Percentiles rank a stretch among this genome's conserved stretches.
Conservation (phyloP, 2,329 filamentous ascomycete genomes). For the Capronia epimyces region DNA sequence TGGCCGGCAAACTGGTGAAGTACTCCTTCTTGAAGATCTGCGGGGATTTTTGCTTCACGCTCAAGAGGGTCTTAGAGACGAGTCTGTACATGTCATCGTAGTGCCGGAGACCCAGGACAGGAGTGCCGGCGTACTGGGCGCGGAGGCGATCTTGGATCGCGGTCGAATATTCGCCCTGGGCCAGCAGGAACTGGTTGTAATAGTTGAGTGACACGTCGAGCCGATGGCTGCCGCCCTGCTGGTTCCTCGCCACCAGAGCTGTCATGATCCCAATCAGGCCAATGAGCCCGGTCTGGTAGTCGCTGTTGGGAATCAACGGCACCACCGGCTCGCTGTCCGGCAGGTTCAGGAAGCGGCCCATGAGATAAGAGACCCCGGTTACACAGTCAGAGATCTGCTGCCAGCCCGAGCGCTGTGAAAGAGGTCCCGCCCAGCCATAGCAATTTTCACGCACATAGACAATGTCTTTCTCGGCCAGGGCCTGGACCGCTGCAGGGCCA, state of each 20-base stretch:
- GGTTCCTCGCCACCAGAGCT: constrained; percentile 59
- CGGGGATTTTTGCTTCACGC: too few relatives aligned
- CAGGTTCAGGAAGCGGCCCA: constrained; percentile 35
- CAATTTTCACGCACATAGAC: constrained; percentile 50
- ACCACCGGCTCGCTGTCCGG: constrained; percentile 35
- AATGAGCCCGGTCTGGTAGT: constrained; percentile 68
- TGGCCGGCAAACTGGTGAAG: too few relatives aligned
- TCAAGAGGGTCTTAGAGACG: too few relatives aligned
- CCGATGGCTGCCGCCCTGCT: constrained; percentile 41
- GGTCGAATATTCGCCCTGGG: too few relatives aligned
- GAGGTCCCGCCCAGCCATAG: constrained; percentile 47
- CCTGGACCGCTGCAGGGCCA: constrained; percentile 41
- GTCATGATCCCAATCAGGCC: constrained; percentile 62
- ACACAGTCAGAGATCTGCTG: constrained; percentile 48
- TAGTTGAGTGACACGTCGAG: constrained; percentile 29
- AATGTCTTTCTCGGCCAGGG: constrained; percentile 42
- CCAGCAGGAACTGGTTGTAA: constrained; percentile 29
- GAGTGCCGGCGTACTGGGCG: too few relatives aligned
- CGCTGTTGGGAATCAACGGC: constrained; percentile 50
- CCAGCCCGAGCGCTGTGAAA: constrained; percentile 46
- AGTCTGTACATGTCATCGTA: too few relatives aligned
- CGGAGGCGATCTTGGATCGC: too few relatives aligned
- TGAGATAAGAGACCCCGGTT: constrained; percentile 37
- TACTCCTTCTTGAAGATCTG: too few relatives aligned
- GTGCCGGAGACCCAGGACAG: too few relatives aligned